phyloP scores from a whole-genome alignment of 257 asterid species.

The Salvia miltiorrhiza region DNA sequence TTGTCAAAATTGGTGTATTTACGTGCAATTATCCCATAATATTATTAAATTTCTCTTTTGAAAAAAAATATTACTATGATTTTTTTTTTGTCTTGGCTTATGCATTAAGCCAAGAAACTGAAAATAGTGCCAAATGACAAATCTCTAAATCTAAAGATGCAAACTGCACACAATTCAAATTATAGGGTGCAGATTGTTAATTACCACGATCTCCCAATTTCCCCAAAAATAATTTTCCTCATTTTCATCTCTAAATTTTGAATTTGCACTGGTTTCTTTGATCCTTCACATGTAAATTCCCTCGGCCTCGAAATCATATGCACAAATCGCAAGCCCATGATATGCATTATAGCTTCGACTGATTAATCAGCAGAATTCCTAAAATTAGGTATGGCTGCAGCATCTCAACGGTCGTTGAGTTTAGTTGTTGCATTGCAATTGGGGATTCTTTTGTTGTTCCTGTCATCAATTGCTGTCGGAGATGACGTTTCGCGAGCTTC shows the following conservation, averaged over 20 bases:
- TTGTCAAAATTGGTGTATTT: too few relatives aligned
- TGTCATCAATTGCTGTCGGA: slow-evolving; percentile 36
- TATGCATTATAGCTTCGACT: neutral
- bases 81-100: too few relatives aligned
- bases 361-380: neutral
- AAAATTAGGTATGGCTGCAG: slow-evolving; percentile 34
- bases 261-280: slow-evolving; percentile 15
- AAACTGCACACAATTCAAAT: neutral
- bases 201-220: neutral
- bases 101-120: too few relatives aligned
- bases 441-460: slow-evolving; percentile 29
- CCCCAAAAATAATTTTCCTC: neutral
- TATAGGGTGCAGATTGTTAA: neutral
- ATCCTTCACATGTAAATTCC: slow-evolving; percentile 20
- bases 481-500: slow-evolving; percentile 41
- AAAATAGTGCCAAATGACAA: too few relatives aligned
- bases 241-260: slow-evolving; percentile 6
- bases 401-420: slow-evolving; percentile 21
- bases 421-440: slow-evolving; percentile 24
- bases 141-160: too few relatives aligned
- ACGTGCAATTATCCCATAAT: too few relatives aligned
- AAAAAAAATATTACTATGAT: too few relatives aligned
- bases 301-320: slow-evolving; percentile 5
- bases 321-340: neutral
- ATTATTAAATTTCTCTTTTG: too few relatives aligned